Evolutionary conservation across 495 filamentous ascomycete species (phyloP), one percentile per base, ranked within the genome.

Genomic region (Amphirosellinia nigrospora): DNA sequence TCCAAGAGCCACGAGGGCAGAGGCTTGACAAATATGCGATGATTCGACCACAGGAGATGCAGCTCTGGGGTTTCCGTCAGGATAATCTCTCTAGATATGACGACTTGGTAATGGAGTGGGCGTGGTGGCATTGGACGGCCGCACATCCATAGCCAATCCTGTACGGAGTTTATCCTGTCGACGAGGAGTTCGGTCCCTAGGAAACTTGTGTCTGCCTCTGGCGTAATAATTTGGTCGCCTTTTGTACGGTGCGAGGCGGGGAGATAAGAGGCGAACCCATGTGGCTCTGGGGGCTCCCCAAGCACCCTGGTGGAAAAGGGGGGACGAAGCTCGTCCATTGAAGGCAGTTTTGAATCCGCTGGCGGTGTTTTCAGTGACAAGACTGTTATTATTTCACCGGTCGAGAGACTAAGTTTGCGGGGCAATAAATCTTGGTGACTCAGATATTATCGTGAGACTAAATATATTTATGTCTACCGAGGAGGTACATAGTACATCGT

Each of bases 91-190:
- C 84, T 73, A 4, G 70, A 69, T 4, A 84, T 74, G n/a, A 82
- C 64, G 21, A 79, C 45, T 56, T 88, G 86, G 64, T 81, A 77
- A 69, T 87, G 82, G 28, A 88, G 77, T 19, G 84, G 77, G 15
- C 81, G 82, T 1, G 87, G 81, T 1, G 81, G 79, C 71, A 81
- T 77, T 16, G 85, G 84, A 4, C 78, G 77, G 7, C 87, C 84
- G 38, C 78, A 84, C 0, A 87, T 46, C 86, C 87, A 87, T 23
- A 88, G 79, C 60, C 75, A 80, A 36, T 73, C 64, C 52, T 80
- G 71, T 9, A 83, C 70, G 9, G 71, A 52, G 43, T 83, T 80
- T 21, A 86, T 71, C 43, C 71, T 76, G 11, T 70, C 26, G 48
- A 80, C 76, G 52, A 73, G 52, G 10, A 81, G 75, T 62, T 82